Base-by-base conservation (phyloP, 1,139 yeast species). In the Tardiomyces digboiensis region DNA sequence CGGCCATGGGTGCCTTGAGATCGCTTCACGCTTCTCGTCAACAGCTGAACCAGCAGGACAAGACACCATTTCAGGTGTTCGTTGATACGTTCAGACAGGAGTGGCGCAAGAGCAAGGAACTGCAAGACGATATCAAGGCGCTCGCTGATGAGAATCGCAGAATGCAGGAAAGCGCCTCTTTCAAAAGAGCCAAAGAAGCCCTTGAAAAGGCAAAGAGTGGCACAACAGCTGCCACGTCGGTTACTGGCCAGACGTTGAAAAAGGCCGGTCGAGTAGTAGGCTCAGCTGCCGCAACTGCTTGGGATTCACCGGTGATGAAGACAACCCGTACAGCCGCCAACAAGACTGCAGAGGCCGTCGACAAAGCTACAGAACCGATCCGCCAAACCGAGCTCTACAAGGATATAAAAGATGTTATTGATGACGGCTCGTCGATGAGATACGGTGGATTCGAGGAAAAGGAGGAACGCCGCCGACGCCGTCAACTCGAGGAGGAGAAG, bases 211-310 rank as follows among this genome's bases (percentile, higher is more conserved):
- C 97, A 2, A 93, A 61, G 29, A 55, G 56, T 42, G 66, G 67
- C 7, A 57, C 65, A 2, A 5, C 33, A 5, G 33, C 10, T 16
- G 57, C 63, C 20, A 53, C 67, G 3, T 77, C 89, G 39, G 88
- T 88, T 38, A 86, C 95, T 8, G 89, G 95, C 2, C 78, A 82
- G 61, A 85, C 88, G 39, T 78, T 88, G 47, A 77, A 79, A 55
- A 85, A 85, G 66, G 91, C 97, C 2, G 97, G 97, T n/a, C 87
- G 84, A 57, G 93, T 82, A 29, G 87, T 91, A 23, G 98, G 97
- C 45, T 82, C 76, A 45, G 94, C 80, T 39, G 98, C 97, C 2
- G 74, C 76, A 40, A 82, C 82, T 50, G 97, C 97, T 0, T 93
- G 99, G 99, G 97, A 93, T 50, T 87, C 97, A 2, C 88, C 91